phyloP scores from a whole-genome alignment of 1,139 yeast species.

The Magnusiomyces ingens region DNA sequence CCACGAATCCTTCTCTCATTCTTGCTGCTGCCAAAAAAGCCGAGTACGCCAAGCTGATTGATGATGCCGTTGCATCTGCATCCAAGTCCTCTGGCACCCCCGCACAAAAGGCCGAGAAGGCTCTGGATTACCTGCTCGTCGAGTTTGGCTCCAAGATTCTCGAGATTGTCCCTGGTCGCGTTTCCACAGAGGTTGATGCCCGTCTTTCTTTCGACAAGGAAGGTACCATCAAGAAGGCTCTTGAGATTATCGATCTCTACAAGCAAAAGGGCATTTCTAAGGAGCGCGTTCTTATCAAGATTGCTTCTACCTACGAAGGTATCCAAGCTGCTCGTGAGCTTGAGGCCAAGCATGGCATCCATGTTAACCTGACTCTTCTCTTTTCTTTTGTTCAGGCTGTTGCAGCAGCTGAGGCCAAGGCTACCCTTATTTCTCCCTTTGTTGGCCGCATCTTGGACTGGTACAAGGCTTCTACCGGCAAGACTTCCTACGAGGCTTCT shows the following conservation, averaged over 20 bases:
- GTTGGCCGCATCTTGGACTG: conserved; percentile 99
- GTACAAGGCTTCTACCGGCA: conserved; percentile 93
- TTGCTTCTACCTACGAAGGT: conserved; percentile 99
- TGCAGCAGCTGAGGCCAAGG: conserved; percentile 97
- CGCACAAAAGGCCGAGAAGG: conserved; percentile 62
- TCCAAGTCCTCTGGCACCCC: conserved; percentile 45
- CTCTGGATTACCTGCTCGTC: conserved; percentile 86
- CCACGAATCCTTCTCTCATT: conserved; percentile 97
- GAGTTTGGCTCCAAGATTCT: conserved; percentile 95
- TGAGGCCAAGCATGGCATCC: conserved; percentile 84
- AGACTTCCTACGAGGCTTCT: conserved; percentile 56
- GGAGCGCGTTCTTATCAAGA: conserved; percentile 89
- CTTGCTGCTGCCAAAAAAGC: conserved; percentile 92
- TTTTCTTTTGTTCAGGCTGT: conserved; percentile 97
- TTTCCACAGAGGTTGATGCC: conserved; percentile 98
- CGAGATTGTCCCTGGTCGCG: conserved; percentile 97
- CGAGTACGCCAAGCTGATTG: conserved; percentile 83
- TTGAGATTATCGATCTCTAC: conserved; percentile 79
- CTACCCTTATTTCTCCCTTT: conserved; percentile 95
- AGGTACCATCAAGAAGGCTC: conserved; percentile 87
- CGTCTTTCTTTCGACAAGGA: conserved; percentile 92
- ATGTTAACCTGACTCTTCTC: conserved; percentile 90
- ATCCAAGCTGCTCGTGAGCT: conserved; percentile 96
- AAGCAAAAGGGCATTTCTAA: conserved; percentile 73
- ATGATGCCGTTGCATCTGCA: conserved; percentile 84